Conservation (phyloP, 2,329 filamentous ascomycete genomes). For the Calonectria leucothoes region DNA sequence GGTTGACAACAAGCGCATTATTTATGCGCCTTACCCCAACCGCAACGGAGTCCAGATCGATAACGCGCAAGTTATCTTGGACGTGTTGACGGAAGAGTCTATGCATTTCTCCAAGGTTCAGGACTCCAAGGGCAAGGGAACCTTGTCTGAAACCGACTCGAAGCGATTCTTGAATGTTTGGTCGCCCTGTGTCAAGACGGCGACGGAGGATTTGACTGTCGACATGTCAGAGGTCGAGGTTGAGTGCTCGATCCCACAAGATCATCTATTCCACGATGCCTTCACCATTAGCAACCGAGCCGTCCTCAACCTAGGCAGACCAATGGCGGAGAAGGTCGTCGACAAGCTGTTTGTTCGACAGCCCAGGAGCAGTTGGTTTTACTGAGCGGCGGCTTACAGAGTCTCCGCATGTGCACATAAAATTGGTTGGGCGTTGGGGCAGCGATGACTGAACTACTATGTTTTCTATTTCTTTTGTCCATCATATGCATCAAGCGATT, state of each 20-base stretch:
- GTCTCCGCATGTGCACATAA: neutral
- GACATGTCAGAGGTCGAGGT: slow-evolving; percentile 18
- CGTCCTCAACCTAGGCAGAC: slow-evolving; percentile 34
- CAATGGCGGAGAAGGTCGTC: slow-evolving; percentile 31
- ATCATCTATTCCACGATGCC: slow-evolving; percentile 64
- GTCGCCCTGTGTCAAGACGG: slow-evolving; percentile 53
- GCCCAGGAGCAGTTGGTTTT: slow-evolving; percentile 32
- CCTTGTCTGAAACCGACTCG: slow-evolving; percentile 42
- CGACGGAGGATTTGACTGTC: slow-evolving; percentile 27
- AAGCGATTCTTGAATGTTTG: slow-evolving; percentile 55
- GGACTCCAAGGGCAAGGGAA: slow-evolving; percentile 59
- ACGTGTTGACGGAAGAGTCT: slow-evolving; percentile 61
- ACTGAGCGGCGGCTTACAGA: slow-evolving; percentile 33
- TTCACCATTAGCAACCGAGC: slow-evolving; percentile 57
- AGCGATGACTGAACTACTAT: slow-evolving; percentile 8
- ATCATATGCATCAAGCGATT: neutral
- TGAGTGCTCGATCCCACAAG: slow-evolving; percentile 55
- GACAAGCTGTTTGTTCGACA: slow-evolving; percentile 38
- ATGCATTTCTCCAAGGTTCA: slow-evolving; percentile 54
- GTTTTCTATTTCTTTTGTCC: neutral
- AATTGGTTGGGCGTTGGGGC: slow-evolving; percentile 47
- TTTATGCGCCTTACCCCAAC: slow-evolving; percentile 48
- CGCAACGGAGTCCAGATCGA: slow-evolving; percentile 58
- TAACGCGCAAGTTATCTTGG: slow-evolving; percentile 52
- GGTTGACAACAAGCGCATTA: slow-evolving; percentile 33